phyloP scores from a whole-genome alignment of 768 basidiomycete genomes.

The Cystofilobasidium macerans region DNA sequence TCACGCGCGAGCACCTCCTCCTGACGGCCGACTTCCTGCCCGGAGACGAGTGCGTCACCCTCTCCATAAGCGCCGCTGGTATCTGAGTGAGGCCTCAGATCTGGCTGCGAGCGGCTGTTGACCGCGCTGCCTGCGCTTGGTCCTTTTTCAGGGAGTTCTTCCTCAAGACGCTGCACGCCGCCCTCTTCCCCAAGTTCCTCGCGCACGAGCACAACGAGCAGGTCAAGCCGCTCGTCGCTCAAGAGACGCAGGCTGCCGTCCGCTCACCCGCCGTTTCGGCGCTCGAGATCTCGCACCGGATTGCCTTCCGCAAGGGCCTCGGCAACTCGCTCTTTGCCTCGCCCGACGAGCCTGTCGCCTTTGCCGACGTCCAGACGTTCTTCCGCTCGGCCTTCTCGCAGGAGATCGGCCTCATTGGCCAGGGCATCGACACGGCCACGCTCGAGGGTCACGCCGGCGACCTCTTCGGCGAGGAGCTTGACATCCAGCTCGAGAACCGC shows the following conservation, averaged over 20 bases:
- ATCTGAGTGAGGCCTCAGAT: no score
- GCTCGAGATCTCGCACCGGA: slow-evolving; percentile 71
- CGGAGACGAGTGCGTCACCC: slow-evolving; percentile 80
- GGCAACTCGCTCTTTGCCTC: slow-evolving; percentile 83
- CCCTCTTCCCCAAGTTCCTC: slow-evolving; percentile 63
- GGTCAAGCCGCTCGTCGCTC: slow-evolving; percentile 49
- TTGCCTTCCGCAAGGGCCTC: slow-evolving; percentile 90
- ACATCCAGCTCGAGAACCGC: slow-evolving; percentile 4
- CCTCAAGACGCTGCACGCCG: slow-evolving; percentile 63
- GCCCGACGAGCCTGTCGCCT: slow-evolving; percentile 49
- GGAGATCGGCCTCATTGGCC: slow-evolving; percentile 66
- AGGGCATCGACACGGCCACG: slow-evolving; percentile 52
- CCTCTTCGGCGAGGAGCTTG: slow-evolving; percentile 18
- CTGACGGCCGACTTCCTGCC: slow-evolving; percentile 89
- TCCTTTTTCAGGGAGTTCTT: slow-evolving; percentile 59
- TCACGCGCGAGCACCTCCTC: slow-evolving; percentile 84
- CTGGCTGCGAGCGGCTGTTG: background rate
- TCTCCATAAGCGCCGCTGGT: no score
- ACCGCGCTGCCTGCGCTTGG: background rate
- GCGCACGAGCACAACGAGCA: slow-evolving; percentile 44
- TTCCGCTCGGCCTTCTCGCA: slow-evolving; percentile 52
- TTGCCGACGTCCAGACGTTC: slow-evolving; percentile 59
- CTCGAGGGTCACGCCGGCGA: slow-evolving; percentile 44
- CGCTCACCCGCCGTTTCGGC: slow-evolving; percentile 59
- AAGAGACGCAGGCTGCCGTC: slow-evolving; percentile 55